Base-by-base conservation (phyloP, 176 grass and related monocot genomes). In the Zea luxurians region DNA sequence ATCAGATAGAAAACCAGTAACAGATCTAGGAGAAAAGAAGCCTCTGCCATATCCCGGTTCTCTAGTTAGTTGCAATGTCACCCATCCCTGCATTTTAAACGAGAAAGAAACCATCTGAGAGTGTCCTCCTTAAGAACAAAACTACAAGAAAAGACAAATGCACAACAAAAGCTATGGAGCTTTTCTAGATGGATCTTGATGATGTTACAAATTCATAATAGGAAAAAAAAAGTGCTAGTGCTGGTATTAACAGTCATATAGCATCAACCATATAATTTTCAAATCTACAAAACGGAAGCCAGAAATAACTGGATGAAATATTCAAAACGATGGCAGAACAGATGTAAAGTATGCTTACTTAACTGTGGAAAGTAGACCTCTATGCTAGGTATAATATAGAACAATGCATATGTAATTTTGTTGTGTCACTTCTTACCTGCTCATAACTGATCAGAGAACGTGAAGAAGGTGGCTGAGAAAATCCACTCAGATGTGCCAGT, bases 401-500 rank as follows among this genome's bases (percentile, higher is more conserved):
- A 64, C 9, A 13, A 82, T 44, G 35, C 45, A 82, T 37, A 20
- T 9, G 67, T 46, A 84, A 75, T 70, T 46, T 40, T 48, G 40
- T 71, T 1, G 27, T 27, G 9, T 42, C 34, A 52, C 13, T 81
- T 77, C 64, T 79, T 83, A 99, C 96, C 92, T 92, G 92, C 41
- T 91, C 92, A 66, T 99, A 90, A 87, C 78, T 95, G 79, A 99
- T 90, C 54, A 99, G 86, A 83, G 92, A 95, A 68, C 96, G 87
- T 84, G 96, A 95, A 17, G 92, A 92, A 76, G 89, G 96, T 64
- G 96, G 96, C 83, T 83, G 89, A 85, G 91, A 91, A 92, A 95
- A 99, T 70, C 96, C 96, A 87, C 92, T 99, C 78, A 99, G 76
- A 90, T 99, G 96, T 63, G 96, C 96, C 90, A 99, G 81, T 64